These are phyloP conservation scores for Mortierella alpina DNA, from an alignment of 192 early-diverging fungal species.

Conservation along the genomic window DNA sequence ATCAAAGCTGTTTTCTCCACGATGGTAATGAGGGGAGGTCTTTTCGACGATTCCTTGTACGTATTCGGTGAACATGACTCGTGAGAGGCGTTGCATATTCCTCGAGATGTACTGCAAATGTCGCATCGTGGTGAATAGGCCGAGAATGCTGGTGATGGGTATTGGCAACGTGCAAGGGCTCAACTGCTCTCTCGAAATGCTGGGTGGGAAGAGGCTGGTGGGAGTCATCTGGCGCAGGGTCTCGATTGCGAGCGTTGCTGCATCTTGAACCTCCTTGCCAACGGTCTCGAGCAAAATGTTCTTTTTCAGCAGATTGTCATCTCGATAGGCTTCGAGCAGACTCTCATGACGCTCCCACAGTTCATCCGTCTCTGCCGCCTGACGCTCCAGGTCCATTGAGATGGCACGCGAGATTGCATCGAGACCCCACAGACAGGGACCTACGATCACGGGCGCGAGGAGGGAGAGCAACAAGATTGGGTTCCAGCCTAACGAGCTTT, in stretches of 20 bases:
- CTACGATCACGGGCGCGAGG: conserved; percentile 29
- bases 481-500: conserved; percentile 5
- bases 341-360: conserved; percentile 29
- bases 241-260: conserved; percentile 57
- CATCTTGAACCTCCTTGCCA: conserved; percentile 59
- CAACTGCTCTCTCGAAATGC: conserved; percentile 60
- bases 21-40: conserved; percentile 27
- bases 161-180: conserved; percentile 65
- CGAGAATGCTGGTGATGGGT: conserved; percentile 64
- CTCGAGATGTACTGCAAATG: conserved; percentile 64
- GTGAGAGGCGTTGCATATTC: conserved; percentile 53
- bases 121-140: conserved; percentile 64
- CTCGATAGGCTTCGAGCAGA: conserved; percentile 25
- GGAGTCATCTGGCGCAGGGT: conserved; percentile 67
- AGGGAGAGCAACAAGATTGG: conserved; percentile 20
- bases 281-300: conserved; percentile 52
- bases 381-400: conserved; percentile 9
- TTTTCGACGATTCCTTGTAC: conserved; percentile 42
- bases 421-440: conserved; percentile 12
- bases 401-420: conserved; percentile 25
- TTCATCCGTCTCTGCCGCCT: conserved; percentile 18
- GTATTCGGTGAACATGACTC: conserved; percentile 54
- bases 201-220: conserved; percentile 48
- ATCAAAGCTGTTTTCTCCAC: conserved; percentile 58
- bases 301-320: conserved; percentile 32